A percentile compares a stretch with the other conserved stretches of the same genome.
Evolutionary conservation across 345 rosid species (phyloP).

Genomic region (Populus davidiana): DNA sequence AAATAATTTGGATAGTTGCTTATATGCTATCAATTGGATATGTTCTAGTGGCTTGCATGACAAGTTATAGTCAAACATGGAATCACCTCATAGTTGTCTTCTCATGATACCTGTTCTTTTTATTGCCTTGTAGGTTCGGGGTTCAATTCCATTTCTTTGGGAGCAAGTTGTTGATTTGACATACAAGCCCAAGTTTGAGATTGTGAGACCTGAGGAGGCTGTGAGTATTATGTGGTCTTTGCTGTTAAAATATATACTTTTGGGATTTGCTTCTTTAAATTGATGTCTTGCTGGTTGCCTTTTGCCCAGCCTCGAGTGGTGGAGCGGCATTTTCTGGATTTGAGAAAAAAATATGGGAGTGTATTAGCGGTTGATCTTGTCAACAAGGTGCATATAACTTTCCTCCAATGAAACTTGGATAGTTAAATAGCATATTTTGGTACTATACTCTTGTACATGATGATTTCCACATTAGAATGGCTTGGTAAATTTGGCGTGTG

Average conservation of each 20-base stretch:
- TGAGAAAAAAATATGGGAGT: constrained; percentile 82
- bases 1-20: not conserved
- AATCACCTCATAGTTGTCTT: constrained; percentile 6
- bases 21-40: not conserved
- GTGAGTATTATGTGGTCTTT: constrained; percentile 44
- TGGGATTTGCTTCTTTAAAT: not conserved
- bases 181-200: constrained; percentile 98
- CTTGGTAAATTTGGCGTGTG: not conserved
- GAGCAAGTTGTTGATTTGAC: constrained; percentile 93
- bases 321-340: constrained; percentile 92
- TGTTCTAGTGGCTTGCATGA: constrained; percentile 4
- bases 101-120: not conserved
- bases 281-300: constrained; percentile 17
- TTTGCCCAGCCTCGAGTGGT: constrained; percentile 57
- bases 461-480: not conserved
- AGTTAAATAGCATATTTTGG: no score
- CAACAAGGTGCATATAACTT: constrained; percentile 54
- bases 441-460: no score
- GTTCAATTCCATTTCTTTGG: constrained; percentile 93
- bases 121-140: constrained; percentile 59
- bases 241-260: constrained; percentile 9
- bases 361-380: constrained; percentile 87
- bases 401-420: not conserved
- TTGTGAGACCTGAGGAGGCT: constrained; percentile 82
- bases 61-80: not conserved